These are phyloP conservation scores for Yamadazyma paraphyllophila DNA, from an alignment of 805 yeast genomes.

Conservation along the genomic window DNA sequence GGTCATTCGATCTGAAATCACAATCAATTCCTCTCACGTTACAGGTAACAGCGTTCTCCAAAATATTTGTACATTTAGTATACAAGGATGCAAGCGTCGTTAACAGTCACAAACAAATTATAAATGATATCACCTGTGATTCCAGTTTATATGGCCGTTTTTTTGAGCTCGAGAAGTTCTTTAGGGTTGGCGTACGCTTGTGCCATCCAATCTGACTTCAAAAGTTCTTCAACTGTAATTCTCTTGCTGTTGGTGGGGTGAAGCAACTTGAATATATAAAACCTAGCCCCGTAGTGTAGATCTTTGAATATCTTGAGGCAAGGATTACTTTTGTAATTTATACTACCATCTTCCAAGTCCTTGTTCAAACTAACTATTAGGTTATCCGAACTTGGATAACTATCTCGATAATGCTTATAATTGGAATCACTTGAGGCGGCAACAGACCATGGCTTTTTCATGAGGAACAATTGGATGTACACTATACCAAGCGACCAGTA, in stretches of 20 bases:
- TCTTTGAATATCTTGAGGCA: conserved; percentile 32
- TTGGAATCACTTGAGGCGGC: conserved; percentile 30
- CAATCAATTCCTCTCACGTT: not conserved
- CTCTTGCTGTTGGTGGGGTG: conserved; percentile 30
- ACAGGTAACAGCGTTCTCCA: not conserved
- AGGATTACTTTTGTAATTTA: conserved; percentile 24
- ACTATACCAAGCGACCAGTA: conserved; percentile 53
- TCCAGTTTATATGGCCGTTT: not conserved
- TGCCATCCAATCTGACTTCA: conserved; percentile 35
- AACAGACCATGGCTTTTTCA: conserved; percentile 49
- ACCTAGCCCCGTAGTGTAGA: conserved; percentile 38
- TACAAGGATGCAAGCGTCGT: not conserved
- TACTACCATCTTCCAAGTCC: conserved; percentile 23
- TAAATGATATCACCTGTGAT: too few relatives aligned
- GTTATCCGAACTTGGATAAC: conserved; percentile 27
- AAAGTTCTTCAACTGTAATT: conserved; percentile 22
- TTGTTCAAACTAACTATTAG: conserved; percentile 22
- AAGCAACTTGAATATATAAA: conserved; percentile 29
- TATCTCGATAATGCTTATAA: conserved; percentile 20
- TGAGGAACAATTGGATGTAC: conserved; percentile 43
- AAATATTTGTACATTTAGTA: not conserved
- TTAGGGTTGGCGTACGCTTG: conserved; percentile 40
- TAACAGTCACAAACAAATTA: too few relatives aligned
- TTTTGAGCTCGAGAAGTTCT: conserved; percentile 23
- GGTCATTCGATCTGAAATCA: not conserved